Conservation (phyloP, 805 yeast species). For the Barnettozyma pratensis region DNA sequence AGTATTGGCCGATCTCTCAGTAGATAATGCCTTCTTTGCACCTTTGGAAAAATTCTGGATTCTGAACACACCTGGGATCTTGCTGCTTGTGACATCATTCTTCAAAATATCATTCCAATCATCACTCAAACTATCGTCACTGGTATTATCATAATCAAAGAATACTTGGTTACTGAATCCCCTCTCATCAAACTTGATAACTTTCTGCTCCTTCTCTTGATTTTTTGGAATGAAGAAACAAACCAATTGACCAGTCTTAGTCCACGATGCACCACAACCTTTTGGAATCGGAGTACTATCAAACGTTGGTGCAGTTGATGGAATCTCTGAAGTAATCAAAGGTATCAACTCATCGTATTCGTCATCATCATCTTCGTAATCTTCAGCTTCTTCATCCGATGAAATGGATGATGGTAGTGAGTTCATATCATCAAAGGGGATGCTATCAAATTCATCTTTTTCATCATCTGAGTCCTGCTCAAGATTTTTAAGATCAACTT, state of each 20-base stretch:
- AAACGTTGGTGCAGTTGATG: constrained; percentile 32
- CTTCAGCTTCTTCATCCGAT: constrained; percentile 20
- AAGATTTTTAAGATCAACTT: constrained; percentile 40
- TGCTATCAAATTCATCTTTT: constrained; percentile 29
- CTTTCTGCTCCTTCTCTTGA: constrained; percentile 34
- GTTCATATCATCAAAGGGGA: constrained; percentile 25
- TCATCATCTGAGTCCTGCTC: constrained; percentile 34
- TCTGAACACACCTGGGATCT: constrained; percentile 42
- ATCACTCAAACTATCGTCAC: constrained; percentile 56
- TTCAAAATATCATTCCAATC: constrained; percentile 65
- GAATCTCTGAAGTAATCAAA: constrained; percentile 8
- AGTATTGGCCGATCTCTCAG: constrained; percentile 20
- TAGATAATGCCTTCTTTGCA: constrained; percentile 8
- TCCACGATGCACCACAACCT: constrained; percentile 91
- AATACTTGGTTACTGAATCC: constrained; percentile 38
- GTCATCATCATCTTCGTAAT: constrained; percentile 23
- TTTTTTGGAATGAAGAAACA: constrained; percentile 72
- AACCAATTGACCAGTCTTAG: constrained; percentile 69
- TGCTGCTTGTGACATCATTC: constrained; percentile 46
- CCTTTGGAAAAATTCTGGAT: constrained; percentile 16
- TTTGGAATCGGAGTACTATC: constrained; percentile 90
- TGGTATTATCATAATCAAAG: constrained; percentile 25
- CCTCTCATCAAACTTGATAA: constrained; percentile 48
- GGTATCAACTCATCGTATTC: constrained; percentile 28
- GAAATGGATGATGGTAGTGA: constrained; percentile 19